Base-by-base conservation (phyloP, 257 asterid species). In the Solanum lycopersicoides region DNA sequence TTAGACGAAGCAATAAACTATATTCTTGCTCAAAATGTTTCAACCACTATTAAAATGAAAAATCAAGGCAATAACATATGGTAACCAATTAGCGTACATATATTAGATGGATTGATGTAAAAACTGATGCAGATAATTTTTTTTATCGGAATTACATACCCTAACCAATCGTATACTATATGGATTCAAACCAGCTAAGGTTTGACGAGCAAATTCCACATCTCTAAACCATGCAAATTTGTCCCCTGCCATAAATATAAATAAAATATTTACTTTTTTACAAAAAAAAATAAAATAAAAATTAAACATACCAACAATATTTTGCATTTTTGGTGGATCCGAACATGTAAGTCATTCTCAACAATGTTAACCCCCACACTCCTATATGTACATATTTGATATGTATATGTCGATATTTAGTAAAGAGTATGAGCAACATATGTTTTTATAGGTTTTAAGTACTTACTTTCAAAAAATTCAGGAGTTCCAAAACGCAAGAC, bases 131-230 rank as follows among this genome's bases (percentile, higher is more conserved):
- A 65, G 4, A n/a, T 65, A 12, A 4, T 0, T 12, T 0, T 5
- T 25, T 65, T 65, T 65, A n/a, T 11, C 13, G 73, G 11, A 82
- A 28, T 7, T 23, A 85, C 91, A 9, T 87, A 94, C 98, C 95
- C 87, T 94, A 25, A 95, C 94, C 90, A 94, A 80, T 75, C 91
- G 73, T 86, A 95, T 92, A 89, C 91, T 41, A 47, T 88, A 91
- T 14, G 98, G 98, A 68, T 94, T 95, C 42, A 93, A 32, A 79
- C 98, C 98, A 3, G 96, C 97, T 44, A 95, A 88, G 16, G 98
- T 92, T 89, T 95, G 96, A n/a, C 98, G 93, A 32, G 93, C 93
- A 84, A 95, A 94, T 86, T 94, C 98, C 18, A 90, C 91, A 86
- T 95, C 98, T 76, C 92, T 94, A 85, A 93, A 47, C 98, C 98